Base-by-base conservation (phyloP, 331 rosid genomes). In the Quercus lobata region DNA sequence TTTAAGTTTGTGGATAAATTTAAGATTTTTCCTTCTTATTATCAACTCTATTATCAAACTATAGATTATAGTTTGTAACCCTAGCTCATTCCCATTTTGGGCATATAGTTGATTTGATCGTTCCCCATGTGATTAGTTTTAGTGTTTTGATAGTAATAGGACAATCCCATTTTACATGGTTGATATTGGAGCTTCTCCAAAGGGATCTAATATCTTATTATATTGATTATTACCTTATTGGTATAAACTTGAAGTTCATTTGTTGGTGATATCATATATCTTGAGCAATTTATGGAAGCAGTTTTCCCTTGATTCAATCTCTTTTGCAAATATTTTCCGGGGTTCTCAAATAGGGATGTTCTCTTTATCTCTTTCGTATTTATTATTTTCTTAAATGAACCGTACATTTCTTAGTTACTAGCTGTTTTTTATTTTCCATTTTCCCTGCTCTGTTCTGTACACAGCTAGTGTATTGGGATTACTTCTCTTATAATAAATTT, bases 271-370 rank as follows among this genome's bases (percentile, higher is more conserved):
- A 27, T 4, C 8, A 4, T 18, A 16, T 84, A 56, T 79, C 58
- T 71, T 63, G 25, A 68, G 56, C 65, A 73, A 19, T 69, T 68
- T 81, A 21, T 56, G 14, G 57, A 41, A 69, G 34, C 22, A 46
- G 88, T 86, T 83, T 87, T 87, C 53, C 21, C 93, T 92, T 92
- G 82, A 92, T 90, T 32, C 69, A 71, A 52, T 69, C 56, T 76
- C 81, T 44, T 70, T 21, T 71, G 35, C 57, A 80, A 84, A 69
- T 80, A 74, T 84, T 76, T 44, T 69, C 62, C 35, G 1, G 82
- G 30, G 69, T 54, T 41, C 69, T 82, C 71, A 49, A 76, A 88
- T 78, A 89, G 97, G 86, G 95, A 90, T 24, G 92, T 61, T 74
- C 57, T 71, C 66, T 77, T 62, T 7, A 32, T 32, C 35, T 32